Percentiles rank a stretch among this genome's conserved stretches.
Evolutionary conservation across 176 grass and related monocot genomes (phyloP).

Genomic region (Eragrostis nindensis): DNA sequence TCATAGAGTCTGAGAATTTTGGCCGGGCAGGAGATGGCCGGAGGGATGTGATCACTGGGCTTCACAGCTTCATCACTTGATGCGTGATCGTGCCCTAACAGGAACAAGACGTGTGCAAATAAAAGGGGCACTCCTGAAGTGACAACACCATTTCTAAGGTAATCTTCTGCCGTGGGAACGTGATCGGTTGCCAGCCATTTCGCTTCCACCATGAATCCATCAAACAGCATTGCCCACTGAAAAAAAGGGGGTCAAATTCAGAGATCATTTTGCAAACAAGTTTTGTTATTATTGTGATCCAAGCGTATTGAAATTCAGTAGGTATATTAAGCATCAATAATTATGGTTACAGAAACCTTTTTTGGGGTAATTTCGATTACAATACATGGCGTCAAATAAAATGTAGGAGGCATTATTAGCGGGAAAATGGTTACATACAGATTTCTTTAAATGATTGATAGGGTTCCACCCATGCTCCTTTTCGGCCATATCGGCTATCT

Average conservation of each 20-base stretch:
- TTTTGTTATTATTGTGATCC: too few species aligned
- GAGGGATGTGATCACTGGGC: background rate
- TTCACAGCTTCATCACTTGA: background rate
- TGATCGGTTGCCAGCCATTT: conserved; percentile 55
- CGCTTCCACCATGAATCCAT: conserved; percentile 65
- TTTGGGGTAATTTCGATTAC: too few species aligned
- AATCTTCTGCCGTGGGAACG: conserved; percentile 43
- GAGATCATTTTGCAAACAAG: background rate
- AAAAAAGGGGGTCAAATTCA: background rate
- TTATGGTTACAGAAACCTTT: too few species aligned
- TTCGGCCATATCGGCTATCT: conserved; percentile 38
- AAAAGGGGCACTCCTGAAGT: conserved; percentile 46
- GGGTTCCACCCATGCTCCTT: conserved; percentile 56
- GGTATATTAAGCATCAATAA: too few species aligned
- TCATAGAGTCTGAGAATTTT: conserved; percentile 74
- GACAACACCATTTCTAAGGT: conserved; percentile 50
- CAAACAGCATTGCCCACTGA: conserved; percentile 63
- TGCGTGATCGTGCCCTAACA: conserved; percentile 48
- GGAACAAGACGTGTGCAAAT: conserved; percentile 5
- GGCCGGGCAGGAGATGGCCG: conserved; percentile 41
- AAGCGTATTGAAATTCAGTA: too few species aligned
- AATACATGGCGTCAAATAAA: too few species aligned
- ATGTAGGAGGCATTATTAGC: too few species aligned
- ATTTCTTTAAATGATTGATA: conserved; percentile 42
- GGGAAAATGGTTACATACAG: conserved; percentile 26